Evolutionary conservation across 2,329 filamentous ascomycete genomes (phyloP), one percentile per base, ranked within the genome.

Genomic region (Diplocarpon mali): DNA sequence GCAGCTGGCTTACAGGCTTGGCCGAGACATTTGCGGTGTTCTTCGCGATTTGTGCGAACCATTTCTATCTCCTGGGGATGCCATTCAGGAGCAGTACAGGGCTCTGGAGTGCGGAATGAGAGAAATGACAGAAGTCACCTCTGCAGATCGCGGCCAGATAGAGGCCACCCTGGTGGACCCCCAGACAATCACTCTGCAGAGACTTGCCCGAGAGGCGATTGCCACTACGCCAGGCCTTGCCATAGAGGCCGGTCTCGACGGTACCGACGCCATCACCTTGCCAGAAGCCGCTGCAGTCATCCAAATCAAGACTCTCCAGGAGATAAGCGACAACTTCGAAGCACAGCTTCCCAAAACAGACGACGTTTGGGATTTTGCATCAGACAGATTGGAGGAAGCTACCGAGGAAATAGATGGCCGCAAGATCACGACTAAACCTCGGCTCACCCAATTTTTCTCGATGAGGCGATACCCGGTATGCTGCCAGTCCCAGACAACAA

Each of bases 241-340:
- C 7, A 10, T 24, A n/a, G 46, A 51, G 14, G 24, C 42, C 24
- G 40, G 42, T 17, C 38, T 50, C 20, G 8, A 39, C 13, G 17
- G 11, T 43, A 17, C 10, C 10, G n/a, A 32, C 30, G n/a, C 10
- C 28, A 27, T 53, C 20, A 44, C 35, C 1, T 28, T 50, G 11
- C 15, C 12, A 24, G 37, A 57, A 38, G 49, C 53, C 12, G 54
- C 45, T 0, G 35, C 38, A 11, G 15, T 58, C 9, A 32, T 59
- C 6, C 56, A 59, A 35, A 51, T 52, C 38, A 51, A 60, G 38
- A 45, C 58, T n/a, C 15, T 59, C 2, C 52, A 58, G 29, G 58
- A 60, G 35, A 13, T 48, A 6, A 56, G 52, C 40, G 59, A 59
- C 28, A 56, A 56, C 24, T 58, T 56, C 50, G 57, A 60, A 29